Evolutionary conservation across 2,329 filamentous ascomycete genomes (phyloP), one percentile per base, ranked within the genome.

Genomic region (Chaetomium sp.): DNA sequence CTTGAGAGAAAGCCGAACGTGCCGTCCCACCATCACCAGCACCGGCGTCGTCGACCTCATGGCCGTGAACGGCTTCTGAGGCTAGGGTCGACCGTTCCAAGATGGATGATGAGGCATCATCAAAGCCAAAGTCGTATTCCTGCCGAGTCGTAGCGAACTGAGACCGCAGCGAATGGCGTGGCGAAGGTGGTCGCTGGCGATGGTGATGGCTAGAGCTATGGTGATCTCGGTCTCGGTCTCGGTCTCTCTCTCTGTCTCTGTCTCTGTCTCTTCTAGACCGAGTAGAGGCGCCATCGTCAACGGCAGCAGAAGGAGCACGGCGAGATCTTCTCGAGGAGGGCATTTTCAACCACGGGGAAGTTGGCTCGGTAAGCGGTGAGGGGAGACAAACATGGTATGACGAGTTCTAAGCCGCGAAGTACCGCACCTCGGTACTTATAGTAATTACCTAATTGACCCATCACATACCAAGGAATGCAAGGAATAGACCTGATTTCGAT

Each of bases 81-180:
- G 66, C 69, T 51, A 72, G 45, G 8, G 72, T 74, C 47, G 70
- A 70, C 49, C 74, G 73, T 29, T 80, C 78, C 62, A 78, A 72
- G 51, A 81, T 72, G 21, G 80, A 82, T 49, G 79, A 80, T 23
- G n/a, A n/a, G n/a, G 74, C 77, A 66, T 83, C 81, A 69, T 83
- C 81, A 62, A 80, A 80, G 68, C 76, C 81, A 59, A 82, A 80
- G 56, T 81, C 80, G 57, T 78, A 79, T 65, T 82, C 80, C 56
- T 75, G 75, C 35, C 79, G 74, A 6, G 81, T 83, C 42, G 79
- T 73, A 23, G 81, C 80, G 64, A 83, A 83, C 62, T 83, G 80
- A 53, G 82, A 79, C 54, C 76, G 78, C 55, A 83, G 74, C 2
- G 81, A 83, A 72, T 78, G 80, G 50, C 56, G 64, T 33, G 64